A percentile compares a stretch with the other conserved stretches of the same genome.
Conservation (phyloP, 257 asterid genomes). For the Craterostigma plantagineum region DNA sequence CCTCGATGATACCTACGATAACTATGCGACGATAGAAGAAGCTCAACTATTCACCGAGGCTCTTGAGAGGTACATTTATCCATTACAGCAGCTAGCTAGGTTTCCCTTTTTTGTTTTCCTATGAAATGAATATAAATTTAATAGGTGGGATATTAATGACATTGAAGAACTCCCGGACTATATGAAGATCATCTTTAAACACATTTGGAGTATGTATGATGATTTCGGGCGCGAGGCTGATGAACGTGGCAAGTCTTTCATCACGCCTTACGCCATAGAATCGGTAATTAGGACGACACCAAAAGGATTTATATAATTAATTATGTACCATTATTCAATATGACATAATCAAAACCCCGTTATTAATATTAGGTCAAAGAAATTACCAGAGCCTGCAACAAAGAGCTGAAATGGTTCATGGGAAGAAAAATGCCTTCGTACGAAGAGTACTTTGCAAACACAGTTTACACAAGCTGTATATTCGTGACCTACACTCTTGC, state of each 20-base stretch:
- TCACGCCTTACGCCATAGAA: conserved; percentile 9
- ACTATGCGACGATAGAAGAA: not conserved
- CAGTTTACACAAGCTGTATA: conserved; percentile 9
- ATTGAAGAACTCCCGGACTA: conserved; percentile 12
- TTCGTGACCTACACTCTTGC: not conserved
- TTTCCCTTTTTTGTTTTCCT: not conserved
- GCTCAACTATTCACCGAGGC: not conserved
- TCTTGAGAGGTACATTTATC: not conserved
- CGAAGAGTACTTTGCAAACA: conserved; percentile 11
- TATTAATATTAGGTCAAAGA: conserved; percentile 16
- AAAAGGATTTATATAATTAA: not conserved
- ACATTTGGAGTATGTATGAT: conserved; percentile 7
- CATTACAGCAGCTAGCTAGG: too few relatives aligned
- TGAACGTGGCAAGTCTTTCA: conserved; percentile 8
- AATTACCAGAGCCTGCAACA: conserved; percentile 8
- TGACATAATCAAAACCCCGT: not conserved
- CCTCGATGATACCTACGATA: not conserved
- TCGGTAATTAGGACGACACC: conserved; percentile 13
- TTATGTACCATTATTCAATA: not conserved
- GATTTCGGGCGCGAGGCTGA: conserved; percentile 10
- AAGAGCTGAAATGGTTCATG: conserved; percentile 14
- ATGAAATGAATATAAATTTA: too few relatives aligned
- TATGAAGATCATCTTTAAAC: conserved; percentile 5
- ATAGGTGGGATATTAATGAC: conserved; percentile 21
- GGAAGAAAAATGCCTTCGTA: conserved; percentile 11